phyloP scores from a whole-genome alignment of 768 basidiomycete species.

The Pleurotus tuoliensis region DNA sequence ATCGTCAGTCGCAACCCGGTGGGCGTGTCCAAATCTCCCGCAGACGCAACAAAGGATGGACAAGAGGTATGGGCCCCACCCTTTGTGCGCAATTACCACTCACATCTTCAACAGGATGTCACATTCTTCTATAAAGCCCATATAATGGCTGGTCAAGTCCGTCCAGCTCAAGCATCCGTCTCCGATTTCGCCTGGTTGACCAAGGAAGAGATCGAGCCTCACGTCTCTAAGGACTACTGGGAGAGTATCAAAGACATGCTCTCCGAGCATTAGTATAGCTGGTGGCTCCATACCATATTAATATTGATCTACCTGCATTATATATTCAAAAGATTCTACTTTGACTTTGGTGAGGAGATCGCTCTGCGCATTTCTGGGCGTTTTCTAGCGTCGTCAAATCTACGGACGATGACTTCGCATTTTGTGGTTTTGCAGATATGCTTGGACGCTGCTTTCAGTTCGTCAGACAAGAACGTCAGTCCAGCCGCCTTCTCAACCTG shows the following conservation, averaged over 20 bases:
- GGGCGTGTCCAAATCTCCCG: conserved; percentile 62
- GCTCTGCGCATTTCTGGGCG: conserved; percentile 48
- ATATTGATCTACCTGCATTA: conserved; percentile 5
- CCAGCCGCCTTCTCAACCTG: conserved; percentile 89
- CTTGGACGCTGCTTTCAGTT: conserved; percentile 67
- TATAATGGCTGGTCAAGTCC: conserved; percentile 84
- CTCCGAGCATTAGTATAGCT: conserved; percentile 52
- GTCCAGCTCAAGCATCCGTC: conserved; percentile 47
- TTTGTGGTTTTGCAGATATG: conserved; percentile 87
- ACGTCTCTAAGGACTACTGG: conserved; percentile 75
- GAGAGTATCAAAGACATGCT: conserved; percentile 73
- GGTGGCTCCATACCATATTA: conserved; percentile 12
- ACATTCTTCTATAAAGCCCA: conserved; percentile 95
- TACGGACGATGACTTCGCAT: conserved; percentile 83
- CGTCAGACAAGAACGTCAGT: conserved; percentile 80
- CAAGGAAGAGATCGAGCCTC: conserved; percentile 79
- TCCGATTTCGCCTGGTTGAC: conserved; percentile 92
- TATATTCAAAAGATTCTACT: conserved; percentile 22
- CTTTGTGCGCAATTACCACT: background rate
- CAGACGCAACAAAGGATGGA: conserved; percentile 22
- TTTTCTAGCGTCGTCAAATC: conserved; percentile 90
- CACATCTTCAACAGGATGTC: conserved; percentile 41
- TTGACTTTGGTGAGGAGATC: conserved; percentile 49
- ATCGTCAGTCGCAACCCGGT: conserved; percentile 88
- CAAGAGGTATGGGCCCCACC: conserved; percentile 3